A percentile compares a stretch with the other conserved stretches of the same genome.
phyloP scores from a whole-genome alignment of 2,329 filamentous ascomycete species.

The Calonectria crousiana region DNA sequence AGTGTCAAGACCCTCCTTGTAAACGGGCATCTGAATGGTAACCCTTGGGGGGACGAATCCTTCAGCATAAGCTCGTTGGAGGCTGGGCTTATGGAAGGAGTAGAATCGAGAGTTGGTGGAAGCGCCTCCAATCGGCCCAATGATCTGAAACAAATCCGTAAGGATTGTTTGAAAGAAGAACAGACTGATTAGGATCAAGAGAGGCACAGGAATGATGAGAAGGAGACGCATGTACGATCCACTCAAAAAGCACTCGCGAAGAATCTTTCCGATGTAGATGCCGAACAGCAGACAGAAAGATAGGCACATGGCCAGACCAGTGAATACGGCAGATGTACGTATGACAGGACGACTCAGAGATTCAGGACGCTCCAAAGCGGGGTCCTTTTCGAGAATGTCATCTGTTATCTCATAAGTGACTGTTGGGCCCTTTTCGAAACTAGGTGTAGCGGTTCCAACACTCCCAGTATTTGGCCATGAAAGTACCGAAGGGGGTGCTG shows the following conservation, averaged over 20 bases:
- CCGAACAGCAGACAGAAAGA: slow-evolving; percentile 55
- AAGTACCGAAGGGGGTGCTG: background rate
- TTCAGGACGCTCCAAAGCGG: slow-evolving; percentile 3
- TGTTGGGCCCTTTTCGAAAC: background rate
- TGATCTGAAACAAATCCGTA: slow-evolving; percentile 56
- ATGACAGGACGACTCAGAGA: slow-evolving; percentile 7
- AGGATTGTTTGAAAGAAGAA: slow-evolving; percentile 61
- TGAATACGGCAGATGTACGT: slow-evolving; percentile 39
- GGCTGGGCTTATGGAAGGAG: slow-evolving; percentile 52
- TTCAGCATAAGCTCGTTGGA: slow-evolving; percentile 48
- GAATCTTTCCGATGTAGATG: slow-evolving; percentile 50
- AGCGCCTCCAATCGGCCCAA: slow-evolving; percentile 61
- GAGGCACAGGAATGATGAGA: slow-evolving; percentile 49
- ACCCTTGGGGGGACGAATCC: slow-evolving; percentile 44
- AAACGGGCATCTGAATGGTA: slow-evolving; percentile 20
- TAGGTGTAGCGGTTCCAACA: slow-evolving; percentile 1
- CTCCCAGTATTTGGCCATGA: slow-evolving; percentile 11
- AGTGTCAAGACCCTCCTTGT: slow-evolving; percentile 12
- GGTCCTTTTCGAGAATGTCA: slow-evolving; percentile 13
- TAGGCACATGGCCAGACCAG: slow-evolving; percentile 53
- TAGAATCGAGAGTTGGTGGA: slow-evolving; percentile 59
- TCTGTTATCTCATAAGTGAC: slow-evolving; percentile 3
- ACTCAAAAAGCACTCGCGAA: slow-evolving; percentile 54
- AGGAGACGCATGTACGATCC: slow-evolving; percentile 53
- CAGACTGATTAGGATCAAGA: slow-evolving; percentile 49